Evolutionary conservation across 768 basidiomycete species (phyloP).

Genomic region (Auriscalpium orientale): DNA sequence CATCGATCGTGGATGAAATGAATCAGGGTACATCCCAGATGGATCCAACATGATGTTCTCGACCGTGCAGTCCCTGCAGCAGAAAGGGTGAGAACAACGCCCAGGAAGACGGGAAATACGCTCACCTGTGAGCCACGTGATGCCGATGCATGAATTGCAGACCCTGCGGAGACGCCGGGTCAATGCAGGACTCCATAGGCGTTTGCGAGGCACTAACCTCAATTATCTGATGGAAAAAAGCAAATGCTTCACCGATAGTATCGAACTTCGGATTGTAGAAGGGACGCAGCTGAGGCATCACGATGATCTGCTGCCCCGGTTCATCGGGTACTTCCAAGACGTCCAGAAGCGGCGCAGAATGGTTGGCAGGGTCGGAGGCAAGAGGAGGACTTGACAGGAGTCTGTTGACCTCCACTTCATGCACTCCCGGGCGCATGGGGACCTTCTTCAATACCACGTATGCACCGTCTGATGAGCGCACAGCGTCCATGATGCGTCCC

Average conservation of each 20-base stretch:
- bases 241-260: slow-evolving; percentile 19
- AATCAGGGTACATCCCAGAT: slow-evolving; percentile 2
- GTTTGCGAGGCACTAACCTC: slow-evolving; percentile 13
- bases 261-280: background rate
- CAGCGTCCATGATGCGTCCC: background rate
- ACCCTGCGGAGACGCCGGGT: slow-evolving; percentile 7
- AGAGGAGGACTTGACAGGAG: too few relatives aligned
- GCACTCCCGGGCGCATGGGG: too few relatives aligned
- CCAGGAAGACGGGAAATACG: background rate
- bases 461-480: too few relatives aligned
- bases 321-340: too few relatives aligned
- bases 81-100: background rate
- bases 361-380: too few relatives aligned
- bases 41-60: slow-evolving; percentile 11
- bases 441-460: too few relatives aligned
- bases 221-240: slow-evolving; percentile 18
- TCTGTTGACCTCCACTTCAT: too few relatives aligned
- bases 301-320: too few relatives aligned
- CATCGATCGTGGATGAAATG: slow-evolving; percentile 8
- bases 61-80: slow-evolving; percentile 3
- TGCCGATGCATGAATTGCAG: slow-evolving; percentile 19
- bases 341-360: too few relatives aligned
- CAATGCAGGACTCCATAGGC: too few relatives aligned
- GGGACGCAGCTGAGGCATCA: too few relatives aligned
- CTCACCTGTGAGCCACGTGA: slow-evolving; percentile 16